Base-by-base conservation (phyloP, 1,284 basidiomycete genomes). In the Cystobasidiaceae sp. region DNA sequence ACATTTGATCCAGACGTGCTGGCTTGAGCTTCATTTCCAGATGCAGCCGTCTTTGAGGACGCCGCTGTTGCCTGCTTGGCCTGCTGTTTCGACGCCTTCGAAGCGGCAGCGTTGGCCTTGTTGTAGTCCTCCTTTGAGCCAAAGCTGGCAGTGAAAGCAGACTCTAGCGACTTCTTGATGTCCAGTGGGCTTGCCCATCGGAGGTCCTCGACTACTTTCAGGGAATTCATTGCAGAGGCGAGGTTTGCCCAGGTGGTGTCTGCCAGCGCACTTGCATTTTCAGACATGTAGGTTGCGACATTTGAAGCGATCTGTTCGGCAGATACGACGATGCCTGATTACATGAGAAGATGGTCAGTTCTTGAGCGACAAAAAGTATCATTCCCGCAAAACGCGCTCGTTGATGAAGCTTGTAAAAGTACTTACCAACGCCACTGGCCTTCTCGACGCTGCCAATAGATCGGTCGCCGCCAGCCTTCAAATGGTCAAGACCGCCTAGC, bases 141-240 rank as follows among this genome's bases (percentile, higher is more conserved):
- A 77, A 93, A 97, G 28, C 80, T 80, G 39, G 85, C 82, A 0
- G 80, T 79, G 71, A 96, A 93, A 6, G 83, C 81, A 19, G 82
- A 81, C 75, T 98, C 94, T 2, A 91, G 87, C 0, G 88, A 82
- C 45, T 84, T 87, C 80, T 97, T 97, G 67, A 97, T 81, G 54
- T 97, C 93, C 4, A 91, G 81, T 0, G 90, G 85, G 74, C 82
- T 88, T 4, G 90, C 93, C 94, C 94, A 98, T 69, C 89, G 86
- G 49, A 96, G 78, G 46, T 85, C 83, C 13, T 87, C 82, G 0
- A 81, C 80, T 58, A 77, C 79, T 78, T 88, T 91, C 65, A 92
- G 81, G 1, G 82, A 82, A n/a, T 84, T 85, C 67, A 92, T 84
- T 28, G 83, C 81, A 23, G 84, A 79, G 37, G 88, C 86, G 28